Evolutionary conservation across 1,284 basidiomycete genomes (phyloP).

Genomic region (Malassezia pachydermatis): DNA sequence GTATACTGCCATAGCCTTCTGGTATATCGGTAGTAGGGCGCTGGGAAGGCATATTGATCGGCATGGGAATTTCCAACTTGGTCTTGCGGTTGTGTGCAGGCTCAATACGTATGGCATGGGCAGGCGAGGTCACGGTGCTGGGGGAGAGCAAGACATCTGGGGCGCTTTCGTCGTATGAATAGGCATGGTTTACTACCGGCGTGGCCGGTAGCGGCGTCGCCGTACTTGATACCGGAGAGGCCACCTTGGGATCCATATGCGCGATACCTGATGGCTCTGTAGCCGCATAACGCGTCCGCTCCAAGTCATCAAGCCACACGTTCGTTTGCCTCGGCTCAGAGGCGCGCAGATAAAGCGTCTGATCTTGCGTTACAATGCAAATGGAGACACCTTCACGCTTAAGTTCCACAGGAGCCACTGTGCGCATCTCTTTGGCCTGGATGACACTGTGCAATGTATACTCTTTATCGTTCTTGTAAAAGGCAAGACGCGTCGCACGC

Average conservation of each 20-base stretch:
- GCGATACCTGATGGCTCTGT: too few relatives aligned
- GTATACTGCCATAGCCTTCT: too few relatives aligned
- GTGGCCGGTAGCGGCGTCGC: not conserved
- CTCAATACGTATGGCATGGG: too few relatives aligned
- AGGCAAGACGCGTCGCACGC: conserved; percentile 77
- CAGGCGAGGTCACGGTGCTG: too few relatives aligned
- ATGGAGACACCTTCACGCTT: conserved; percentile 85
- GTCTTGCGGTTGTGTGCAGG: too few relatives aligned
- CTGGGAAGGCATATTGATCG: not conserved
- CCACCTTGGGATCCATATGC: too few relatives aligned
- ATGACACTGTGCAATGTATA: conserved; percentile 72
- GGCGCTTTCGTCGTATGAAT: not conserved
- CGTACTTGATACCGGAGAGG: too few relatives aligned
- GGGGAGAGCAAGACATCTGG: too few relatives aligned
- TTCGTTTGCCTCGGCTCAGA: conserved; percentile 60
- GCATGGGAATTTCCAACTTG: not conserved
- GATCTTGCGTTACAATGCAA: conserved; percentile 76
- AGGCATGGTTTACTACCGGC: too few relatives aligned
- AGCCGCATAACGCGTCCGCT: conserved; percentile 59
- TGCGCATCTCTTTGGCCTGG: conserved; percentile 78
- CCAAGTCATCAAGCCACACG: conserved; percentile 74
- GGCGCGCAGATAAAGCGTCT: conserved; percentile 89
- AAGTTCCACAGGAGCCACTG: conserved; percentile 73
- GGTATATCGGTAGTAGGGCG: too few relatives aligned
- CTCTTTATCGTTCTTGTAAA: conserved; percentile 77